These are phyloP conservation scores for Penicillium corylophilum DNA, from an alignment of 2,329 filamentous ascomycete genomes.

Conservation along the genomic window DNA sequence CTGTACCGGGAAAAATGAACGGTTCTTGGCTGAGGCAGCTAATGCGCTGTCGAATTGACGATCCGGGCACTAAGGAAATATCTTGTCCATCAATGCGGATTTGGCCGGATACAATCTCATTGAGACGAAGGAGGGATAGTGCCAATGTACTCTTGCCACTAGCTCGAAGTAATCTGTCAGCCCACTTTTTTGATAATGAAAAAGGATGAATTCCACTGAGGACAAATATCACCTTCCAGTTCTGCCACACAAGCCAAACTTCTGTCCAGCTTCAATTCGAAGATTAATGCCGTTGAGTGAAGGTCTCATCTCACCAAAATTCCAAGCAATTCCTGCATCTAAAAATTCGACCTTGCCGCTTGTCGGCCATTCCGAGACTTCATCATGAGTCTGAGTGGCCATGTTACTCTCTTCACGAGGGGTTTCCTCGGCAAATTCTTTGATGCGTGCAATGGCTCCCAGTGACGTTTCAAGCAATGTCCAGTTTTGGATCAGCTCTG, in stretches of 20 bases:
- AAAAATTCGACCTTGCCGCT: background rate
- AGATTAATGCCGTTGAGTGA: background rate
- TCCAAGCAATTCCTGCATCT: background rate
- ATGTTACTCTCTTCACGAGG: background rate
- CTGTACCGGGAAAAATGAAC: background rate
- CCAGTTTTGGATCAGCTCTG: background rate
- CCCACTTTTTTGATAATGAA: no score
- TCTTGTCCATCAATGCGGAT: background rate
- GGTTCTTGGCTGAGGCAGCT: background rate
- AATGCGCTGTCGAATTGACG: background rate
- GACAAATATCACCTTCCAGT: background rate
- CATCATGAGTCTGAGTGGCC: background rate
- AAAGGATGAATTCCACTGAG: background rate
- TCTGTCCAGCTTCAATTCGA: background rate
- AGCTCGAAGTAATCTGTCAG: background rate
- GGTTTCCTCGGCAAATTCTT: background rate
- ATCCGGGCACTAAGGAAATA: background rate
- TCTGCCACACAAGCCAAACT: background rate
- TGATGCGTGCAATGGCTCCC: background rate
- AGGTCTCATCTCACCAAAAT: background rate
- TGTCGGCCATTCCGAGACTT: background rate
- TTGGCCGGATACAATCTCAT: background rate
- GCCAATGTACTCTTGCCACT: background rate
- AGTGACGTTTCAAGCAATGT: background rate
- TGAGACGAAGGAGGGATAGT: background rate